These are phyloP conservation scores for Coemansia sp. DNA, from an alignment of 192 early-diverging fungal species.

Conservation along the genomic window DNA sequence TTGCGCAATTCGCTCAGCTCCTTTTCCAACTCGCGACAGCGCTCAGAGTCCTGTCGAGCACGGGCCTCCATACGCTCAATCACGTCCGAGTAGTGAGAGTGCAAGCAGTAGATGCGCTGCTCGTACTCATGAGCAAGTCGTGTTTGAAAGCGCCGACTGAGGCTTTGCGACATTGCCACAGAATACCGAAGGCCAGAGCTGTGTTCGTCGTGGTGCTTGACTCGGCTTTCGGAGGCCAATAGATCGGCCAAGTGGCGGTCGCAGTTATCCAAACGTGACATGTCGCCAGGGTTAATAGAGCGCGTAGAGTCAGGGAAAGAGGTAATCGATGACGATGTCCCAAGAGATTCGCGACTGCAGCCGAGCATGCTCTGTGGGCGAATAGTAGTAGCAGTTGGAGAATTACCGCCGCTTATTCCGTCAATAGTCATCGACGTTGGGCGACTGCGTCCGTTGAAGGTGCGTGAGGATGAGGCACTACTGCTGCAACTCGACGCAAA, in stretches of 20 bases:
- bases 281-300: not conserved
- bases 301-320: conserved; percentile 11
- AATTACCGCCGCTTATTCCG: conserved; percentile 12
- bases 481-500: conserved; percentile 17
- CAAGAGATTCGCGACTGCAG: conserved; percentile 32
- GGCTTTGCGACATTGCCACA: conserved; percentile 50
- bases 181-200: conserved; percentile 35
- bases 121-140: conserved; percentile 47
- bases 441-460: conserved; percentile 19
- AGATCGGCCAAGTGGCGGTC: conserved; percentile 9
- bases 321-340: not conserved
- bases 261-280: conserved; percentile 11
- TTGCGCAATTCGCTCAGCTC: conserved; percentile 34
- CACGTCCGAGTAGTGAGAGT: conserved; percentile 48
- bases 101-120: conserved; percentile 57
- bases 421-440: conserved; percentile 18
- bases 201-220: not conserved
- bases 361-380: conserved; percentile 27
- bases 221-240: not conserved
- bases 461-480: conserved; percentile 27
- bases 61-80: conserved; percentile 49
- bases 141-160: conserved; percentile 50
- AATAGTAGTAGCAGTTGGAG: conserved; percentile 5
- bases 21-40: conserved; percentile 24
- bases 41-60: conserved; percentile 27